Conservation (phyloP, 495 filamentous ascomycete species). For the Penicillium egyptiacum region DNA sequence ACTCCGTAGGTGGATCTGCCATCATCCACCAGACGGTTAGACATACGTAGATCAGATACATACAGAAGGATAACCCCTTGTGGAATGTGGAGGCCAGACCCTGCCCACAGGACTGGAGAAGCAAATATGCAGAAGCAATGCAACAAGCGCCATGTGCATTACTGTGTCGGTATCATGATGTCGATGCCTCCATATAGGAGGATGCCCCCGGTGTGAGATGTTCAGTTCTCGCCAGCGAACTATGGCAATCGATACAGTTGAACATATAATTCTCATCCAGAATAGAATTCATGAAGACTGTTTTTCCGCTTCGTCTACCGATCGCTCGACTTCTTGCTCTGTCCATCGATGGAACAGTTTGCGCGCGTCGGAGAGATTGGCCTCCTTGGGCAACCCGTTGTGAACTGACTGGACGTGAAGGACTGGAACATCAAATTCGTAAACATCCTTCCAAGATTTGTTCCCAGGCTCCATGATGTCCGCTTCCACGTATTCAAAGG, state of each 20-base stretch:
- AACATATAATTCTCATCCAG: background rate
- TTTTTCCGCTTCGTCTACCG: constrained; percentile 65
- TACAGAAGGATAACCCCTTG: background rate
- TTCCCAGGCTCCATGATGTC: constrained; percentile 70
- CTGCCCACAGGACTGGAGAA: background rate
- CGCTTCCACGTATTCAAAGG: constrained; percentile 75
- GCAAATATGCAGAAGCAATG: background rate
- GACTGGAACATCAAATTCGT: constrained; percentile 90
- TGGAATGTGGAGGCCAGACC: background rate
- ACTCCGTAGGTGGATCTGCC: background rate
- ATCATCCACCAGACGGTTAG: background rate
- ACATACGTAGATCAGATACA: background rate
- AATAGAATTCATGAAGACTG: background rate
- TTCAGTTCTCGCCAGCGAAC: background rate
- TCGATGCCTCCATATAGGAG: background rate
- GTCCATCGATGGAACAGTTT: constrained; percentile 88
- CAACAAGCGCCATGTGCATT: background rate
- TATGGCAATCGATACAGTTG: background rate
- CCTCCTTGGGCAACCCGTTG: constrained; percentile 29
- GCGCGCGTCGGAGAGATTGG: constrained; percentile 52
- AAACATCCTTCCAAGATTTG: constrained; percentile 72
- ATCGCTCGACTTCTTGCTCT: constrained; percentile 62
- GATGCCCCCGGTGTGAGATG: background rate
- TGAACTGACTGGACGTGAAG: constrained; percentile 61
- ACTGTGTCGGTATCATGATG: background rate